Conservation (phyloP, 2,329 filamentous ascomycete species). For the Paecilomyces variotii region DNA sequence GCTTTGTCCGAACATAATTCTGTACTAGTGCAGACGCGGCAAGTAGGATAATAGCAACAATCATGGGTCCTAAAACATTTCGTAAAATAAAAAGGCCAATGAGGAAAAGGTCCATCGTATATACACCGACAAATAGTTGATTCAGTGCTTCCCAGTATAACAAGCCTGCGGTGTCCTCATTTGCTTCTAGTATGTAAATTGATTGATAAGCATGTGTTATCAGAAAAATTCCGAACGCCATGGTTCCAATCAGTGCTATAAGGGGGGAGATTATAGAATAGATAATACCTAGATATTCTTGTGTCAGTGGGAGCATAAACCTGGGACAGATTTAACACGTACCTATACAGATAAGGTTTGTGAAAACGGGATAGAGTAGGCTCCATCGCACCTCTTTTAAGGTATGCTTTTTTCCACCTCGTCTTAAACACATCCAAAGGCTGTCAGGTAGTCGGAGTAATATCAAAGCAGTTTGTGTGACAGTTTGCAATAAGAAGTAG, state of each 20-base stretch:
- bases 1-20: too few species aligned
- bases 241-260: conserved; percentile 3
- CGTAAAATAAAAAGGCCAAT: conserved; percentile 5
- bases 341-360: conserved; percentile 8
- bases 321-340: neutral
- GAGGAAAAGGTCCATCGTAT: conserved; percentile 5
- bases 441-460: conserved; percentile 6
- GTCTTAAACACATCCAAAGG: conserved; percentile 1
- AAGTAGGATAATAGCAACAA: too few species aligned
- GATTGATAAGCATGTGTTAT: conserved; percentile 2
- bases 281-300: conserved; percentile 3
- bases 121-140: conserved; percentile 7
- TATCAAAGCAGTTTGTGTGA: conserved; percentile 5
- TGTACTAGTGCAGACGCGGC: too few species aligned
- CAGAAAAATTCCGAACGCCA: conserved; percentile 3
- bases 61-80: conserved; percentile 1
- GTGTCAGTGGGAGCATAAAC: neutral
- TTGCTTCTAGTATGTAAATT: conserved; percentile 1
- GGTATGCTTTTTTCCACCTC: neutral
- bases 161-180: conserved; percentile 3
- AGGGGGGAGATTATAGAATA: conserved; percentile 6
- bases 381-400: conserved; percentile 4
- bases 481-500: conserved; percentile 14
- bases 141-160: conserved; percentile 7
- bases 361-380: conserved; percentile 7